Evolutionary conservation across 1,284 basidiomycete genomes (phyloP).

Genomic region (Crocinoboletus sp.): DNA sequence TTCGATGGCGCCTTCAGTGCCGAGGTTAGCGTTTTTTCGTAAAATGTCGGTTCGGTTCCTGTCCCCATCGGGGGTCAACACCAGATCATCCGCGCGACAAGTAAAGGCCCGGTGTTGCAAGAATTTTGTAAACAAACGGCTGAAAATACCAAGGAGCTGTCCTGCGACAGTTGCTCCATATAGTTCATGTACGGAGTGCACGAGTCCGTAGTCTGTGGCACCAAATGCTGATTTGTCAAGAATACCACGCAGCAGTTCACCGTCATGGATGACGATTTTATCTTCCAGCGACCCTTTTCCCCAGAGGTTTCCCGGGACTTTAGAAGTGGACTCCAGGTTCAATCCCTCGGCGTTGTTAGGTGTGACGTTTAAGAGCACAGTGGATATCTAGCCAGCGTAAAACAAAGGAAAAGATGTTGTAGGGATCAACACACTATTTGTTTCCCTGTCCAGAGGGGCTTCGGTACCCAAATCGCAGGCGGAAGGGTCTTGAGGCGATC

Average conservation of each 20-base stretch:
- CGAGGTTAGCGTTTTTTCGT: conserved; percentile 64
- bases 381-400: conserved; percentile 67
- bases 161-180: conserved; percentile 92
- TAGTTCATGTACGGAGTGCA: conserved; percentile 99
- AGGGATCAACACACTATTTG: conserved; percentile 70
- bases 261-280: conserved; percentile 87
- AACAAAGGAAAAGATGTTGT: neutral
- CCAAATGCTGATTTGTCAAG: conserved; percentile 99
- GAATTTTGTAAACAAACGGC: conserved; percentile 95
- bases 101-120: conserved; percentile 97
- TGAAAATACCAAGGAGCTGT: conserved; percentile 88
- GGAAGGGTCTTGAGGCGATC: conserved; percentile 80
- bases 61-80: conserved; percentile 85
- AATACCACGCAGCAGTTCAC: conserved; percentile 89
- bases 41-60: conserved; percentile 66
- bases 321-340: conserved; percentile 84
- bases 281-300: conserved; percentile 76
- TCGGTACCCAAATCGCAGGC: conserved; percentile 91
- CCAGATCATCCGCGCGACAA: conserved; percentile 98
- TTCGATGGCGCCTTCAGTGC: conserved; percentile 85
- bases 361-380: conserved; percentile 89
- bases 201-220: conserved; percentile 93
- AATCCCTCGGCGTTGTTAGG: conserved; percentile 80
- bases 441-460: conserved; percentile 95
- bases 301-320: conserved; percentile 86